phyloP scores from a whole-genome alignment of 495 filamentous ascomycete genomes.

The Podospora anserina region DNA sequence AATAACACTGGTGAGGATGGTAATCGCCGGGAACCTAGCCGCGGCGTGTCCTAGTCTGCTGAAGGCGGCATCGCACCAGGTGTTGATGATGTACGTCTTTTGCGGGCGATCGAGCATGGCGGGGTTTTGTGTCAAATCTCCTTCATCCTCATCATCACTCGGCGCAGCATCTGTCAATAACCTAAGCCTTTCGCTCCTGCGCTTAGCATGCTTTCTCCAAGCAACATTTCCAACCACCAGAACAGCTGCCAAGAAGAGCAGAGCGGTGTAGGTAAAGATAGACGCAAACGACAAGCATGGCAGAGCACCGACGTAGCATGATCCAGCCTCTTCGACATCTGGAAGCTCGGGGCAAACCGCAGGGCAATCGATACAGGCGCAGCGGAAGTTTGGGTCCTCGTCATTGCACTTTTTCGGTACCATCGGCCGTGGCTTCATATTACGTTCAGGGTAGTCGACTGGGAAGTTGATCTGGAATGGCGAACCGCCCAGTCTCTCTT shows the following conservation, averaged over 20 bases:
- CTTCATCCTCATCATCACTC: constrained; percentile 89
- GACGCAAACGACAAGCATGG: constrained; percentile 91
- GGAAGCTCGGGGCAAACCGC: constrained; percentile 78
- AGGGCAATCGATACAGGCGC: constrained; percentile 89
- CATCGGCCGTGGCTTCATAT: constrained; percentile 64
- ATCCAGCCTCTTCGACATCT: constrained; percentile 59
- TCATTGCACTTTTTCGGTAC: constrained; percentile 82
- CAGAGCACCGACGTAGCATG: constrained; percentile 79
- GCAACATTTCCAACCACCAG: constrained; percentile 69
- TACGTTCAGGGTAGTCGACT: constrained; percentile 55
- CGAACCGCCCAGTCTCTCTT: constrained; percentile 82
- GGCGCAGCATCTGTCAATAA: constrained; percentile 79
- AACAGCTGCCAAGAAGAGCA: constrained; percentile 62
- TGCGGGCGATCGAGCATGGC: constrained; percentile 68
- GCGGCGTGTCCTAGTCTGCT: constrained; percentile 75
- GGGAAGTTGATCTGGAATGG: constrained; percentile 98
- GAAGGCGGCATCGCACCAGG: constrained; percentile 72
- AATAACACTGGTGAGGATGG: constrained; percentile 67
- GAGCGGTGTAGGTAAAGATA: constrained; percentile 76
- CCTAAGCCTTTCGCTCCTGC: constrained; percentile 73
- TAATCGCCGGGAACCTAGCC: constrained; percentile 79
- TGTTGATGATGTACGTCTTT: constrained; percentile 74
- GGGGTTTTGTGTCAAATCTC: constrained; percentile 68
- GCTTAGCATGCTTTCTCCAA: constrained; percentile 65
- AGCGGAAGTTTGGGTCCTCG: constrained; percentile 76